phyloP scores from a whole-genome alignment of 1,284 basidiomycete genomes.

The Fomitopsis pinicola region DNA sequence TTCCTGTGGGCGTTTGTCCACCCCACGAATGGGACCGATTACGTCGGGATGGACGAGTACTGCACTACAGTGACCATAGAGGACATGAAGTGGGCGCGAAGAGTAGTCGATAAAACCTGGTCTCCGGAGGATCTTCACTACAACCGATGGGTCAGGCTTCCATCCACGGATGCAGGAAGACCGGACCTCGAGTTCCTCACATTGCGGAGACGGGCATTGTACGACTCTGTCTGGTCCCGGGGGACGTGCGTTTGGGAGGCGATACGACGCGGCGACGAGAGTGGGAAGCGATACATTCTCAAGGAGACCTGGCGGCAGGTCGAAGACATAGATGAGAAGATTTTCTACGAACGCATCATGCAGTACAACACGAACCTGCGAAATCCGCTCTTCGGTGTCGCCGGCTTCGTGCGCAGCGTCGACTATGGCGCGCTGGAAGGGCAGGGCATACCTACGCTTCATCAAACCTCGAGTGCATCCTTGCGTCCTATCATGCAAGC shows the following conservation, averaged over 20 bases:
- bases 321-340: neutral
- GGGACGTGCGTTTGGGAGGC: constrained; percentile 11
- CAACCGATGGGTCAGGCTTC: neutral
- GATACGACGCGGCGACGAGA: constrained; percentile 1
- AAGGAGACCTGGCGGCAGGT: constrained; percentile 15
- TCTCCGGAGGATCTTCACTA: neutral
- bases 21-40: constrained; percentile 3
- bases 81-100: neutral
- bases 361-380: neutral
- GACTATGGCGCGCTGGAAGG: neutral
- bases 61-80: neutral
- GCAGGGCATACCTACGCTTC: neutral
- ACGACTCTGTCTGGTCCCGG: constrained; percentile 8
- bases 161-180: neutral
- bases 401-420: neutral
- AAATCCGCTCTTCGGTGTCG: neutral
- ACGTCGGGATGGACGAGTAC: constrained; percentile 11
- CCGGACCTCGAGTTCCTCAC: constrained; percentile 5
- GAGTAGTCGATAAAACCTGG: neutral
- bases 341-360: constrained; percentile 9
- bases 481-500: neutral
- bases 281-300: constrained; percentile 5
- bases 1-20: constrained; percentile 17
- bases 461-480: neutral
- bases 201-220: constrained; percentile 6